Base-by-base conservation (phyloP, 495 filamentous ascomycete species). In the Platismatia glauca region DNA sequence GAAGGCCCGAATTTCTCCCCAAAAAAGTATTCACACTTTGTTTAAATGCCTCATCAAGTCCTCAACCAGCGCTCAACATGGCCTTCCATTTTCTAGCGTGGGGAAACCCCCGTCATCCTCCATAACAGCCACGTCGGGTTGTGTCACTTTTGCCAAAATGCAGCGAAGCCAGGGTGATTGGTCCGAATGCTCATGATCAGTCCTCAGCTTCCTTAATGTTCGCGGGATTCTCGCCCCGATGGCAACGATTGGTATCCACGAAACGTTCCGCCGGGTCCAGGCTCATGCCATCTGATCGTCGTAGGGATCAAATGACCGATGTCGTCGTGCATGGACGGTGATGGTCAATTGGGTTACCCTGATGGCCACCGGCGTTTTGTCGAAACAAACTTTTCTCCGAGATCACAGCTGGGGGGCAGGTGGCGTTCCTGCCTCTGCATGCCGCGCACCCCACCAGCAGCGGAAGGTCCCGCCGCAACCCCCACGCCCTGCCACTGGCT, bases 381-480 rank as follows among this genome's bases (percentile, higher is more conserved):
- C 2, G 48, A n/a, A 18, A 31, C 16, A 18, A 16, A 39, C 34
- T 46, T 44, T 44, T n/a, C 20, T 46, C 60, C 39, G 38, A 62
- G 52, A 62, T 62, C 50, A 41, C 22, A 31, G 50, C 52, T 62
- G 46, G 52, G 37, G 29, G 6, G 44, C 24, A 61, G 52, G 50
- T 56, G 60, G 60, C 52, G 37, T 55, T 62, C 50, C 52, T 41
- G 59, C 4, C 29, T 55, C 48, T 41, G 22, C n/a, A 24, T 13
- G 3, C 44, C 44, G 22, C 48, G 7, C 31, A 37, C 52, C 24
- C 50, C 59, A 33, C 59, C 41, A 55, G 44, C 37, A 44, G 52
- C 60, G 60, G 60, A 62, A 55, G 55, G 31, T 31, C 60, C 60
- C 60, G 60, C 50, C 48, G 38, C 48, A 37, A 61, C 59, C 59